Percentiles rank a stretch among this genome's conserved stretches.
phyloP scores from a whole-genome alignment of 2,329 filamentous ascomycete genomes.

The Aspergillus phoenicis region DNA sequence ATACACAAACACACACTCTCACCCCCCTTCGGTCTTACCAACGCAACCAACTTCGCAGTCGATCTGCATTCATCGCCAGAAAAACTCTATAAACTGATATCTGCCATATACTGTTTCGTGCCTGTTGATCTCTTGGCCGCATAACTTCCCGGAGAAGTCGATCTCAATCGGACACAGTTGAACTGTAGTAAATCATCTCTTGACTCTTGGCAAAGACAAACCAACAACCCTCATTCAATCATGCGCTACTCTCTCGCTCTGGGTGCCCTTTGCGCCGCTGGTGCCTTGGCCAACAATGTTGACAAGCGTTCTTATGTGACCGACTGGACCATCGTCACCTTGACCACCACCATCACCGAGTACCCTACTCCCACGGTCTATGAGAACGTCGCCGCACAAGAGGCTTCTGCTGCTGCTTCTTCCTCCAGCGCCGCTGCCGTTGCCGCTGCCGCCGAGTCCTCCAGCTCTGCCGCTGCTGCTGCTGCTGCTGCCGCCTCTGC shows the following conservation, averaged over 20 bases:
- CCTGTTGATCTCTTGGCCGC: conserved; percentile 16
- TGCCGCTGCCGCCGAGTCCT: conserved; percentile 3
- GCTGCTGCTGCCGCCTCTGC: background rate
- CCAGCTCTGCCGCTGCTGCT: background rate
- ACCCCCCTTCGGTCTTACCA: background rate
- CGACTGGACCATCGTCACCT: conserved; percentile 40
- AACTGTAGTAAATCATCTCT: conserved; percentile 33
- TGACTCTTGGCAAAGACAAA: conserved; percentile 15
- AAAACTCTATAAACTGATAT: conserved; percentile 6
- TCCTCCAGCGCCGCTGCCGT: conserved; percentile 2
- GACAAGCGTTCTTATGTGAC: conserved; percentile 38
- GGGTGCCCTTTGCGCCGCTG: conserved; percentile 40
- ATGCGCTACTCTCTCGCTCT: conserved; percentile 42
- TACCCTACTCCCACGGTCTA: conserved; percentile 11
- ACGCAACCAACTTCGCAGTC: conserved; percentile 29
- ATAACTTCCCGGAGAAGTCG: conserved; percentile 43
- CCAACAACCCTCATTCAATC: conserved; percentile 10
- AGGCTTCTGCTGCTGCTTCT: background rate
- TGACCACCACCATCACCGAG: conserved; percentile 40
- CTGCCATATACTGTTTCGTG: conserved; percentile 9
- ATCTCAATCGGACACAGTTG: conserved; percentile 31
- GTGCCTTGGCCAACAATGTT: conserved; percentile 36
- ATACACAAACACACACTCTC: conserved; percentile 4
- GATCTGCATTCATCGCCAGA: conserved; percentile 35
- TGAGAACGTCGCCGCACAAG: background rate